Conservation (phyloP, 1,139 yeast species). For the Maudiozyma humilis region DNA sequence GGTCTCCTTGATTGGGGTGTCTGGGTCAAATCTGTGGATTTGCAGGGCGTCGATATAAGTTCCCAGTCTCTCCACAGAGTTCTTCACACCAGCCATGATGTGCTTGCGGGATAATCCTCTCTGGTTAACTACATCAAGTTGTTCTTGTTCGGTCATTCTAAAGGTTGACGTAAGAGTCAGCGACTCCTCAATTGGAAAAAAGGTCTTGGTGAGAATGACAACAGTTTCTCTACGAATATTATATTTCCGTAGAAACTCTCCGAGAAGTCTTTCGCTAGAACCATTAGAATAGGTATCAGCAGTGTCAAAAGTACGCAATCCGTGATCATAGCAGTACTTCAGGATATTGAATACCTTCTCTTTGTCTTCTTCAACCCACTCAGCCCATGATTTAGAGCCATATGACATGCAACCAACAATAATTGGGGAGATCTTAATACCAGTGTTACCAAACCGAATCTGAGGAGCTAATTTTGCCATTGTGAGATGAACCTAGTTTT, state of each 20-base stretch:
- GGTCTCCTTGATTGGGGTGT: constrained; percentile 38
- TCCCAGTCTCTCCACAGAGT: constrained; percentile 40
- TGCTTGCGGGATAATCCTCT: constrained; percentile 42
- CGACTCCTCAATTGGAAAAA: constrained; percentile 6
- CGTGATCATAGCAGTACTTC: constrained; percentile 37
- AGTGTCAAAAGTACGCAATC: constrained; percentile 43
- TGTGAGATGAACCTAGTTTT: too few relatives aligned
- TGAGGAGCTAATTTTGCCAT: constrained; percentile 7
- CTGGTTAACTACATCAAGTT: constrained; percentile 26
- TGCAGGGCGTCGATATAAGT: constrained; percentile 32
- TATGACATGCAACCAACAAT: constrained; percentile 52
- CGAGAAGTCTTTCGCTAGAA: constrained; percentile 32
- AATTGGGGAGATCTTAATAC: constrained; percentile 38
- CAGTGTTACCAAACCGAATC: constrained; percentile 30
- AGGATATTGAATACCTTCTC: constrained; percentile 31
- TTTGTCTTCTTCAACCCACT: constrained; percentile 37
- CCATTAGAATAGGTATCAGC: constrained; percentile 26
- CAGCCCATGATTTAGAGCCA: constrained; percentile 39
- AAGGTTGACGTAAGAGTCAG: neutral
- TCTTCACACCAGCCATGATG: constrained; percentile 39
- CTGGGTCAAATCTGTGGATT: constrained; percentile 39
- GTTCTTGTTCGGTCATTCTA: neutral
- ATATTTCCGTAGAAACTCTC: constrained; percentile 34
- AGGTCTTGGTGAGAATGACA: constrained; percentile 10
- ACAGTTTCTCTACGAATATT: constrained; percentile 33